These are phyloP conservation scores for Darksidea phi DNA, from an alignment of 495 filamentous ascomycete species.

Conservation along the genomic window DNA sequence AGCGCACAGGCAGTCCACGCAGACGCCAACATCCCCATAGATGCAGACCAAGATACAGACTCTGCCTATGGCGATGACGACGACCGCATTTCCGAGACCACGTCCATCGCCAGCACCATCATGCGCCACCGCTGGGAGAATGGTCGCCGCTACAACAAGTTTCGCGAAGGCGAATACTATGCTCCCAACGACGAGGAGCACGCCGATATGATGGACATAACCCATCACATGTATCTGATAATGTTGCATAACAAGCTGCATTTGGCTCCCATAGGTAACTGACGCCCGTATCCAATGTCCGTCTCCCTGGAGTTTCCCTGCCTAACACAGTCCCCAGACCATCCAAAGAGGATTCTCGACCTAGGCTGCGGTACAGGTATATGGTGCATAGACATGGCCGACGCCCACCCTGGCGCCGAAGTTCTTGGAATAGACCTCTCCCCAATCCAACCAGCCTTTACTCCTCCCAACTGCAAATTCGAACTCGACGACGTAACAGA, in stretches of 20 bases:
- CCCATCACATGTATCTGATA: conserved; percentile 25
- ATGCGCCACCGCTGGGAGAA: conserved; percentile 16
- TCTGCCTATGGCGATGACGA: conserved; percentile 7
- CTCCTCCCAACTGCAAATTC: conserved; percentile 54
- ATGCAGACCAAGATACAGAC: conserved; percentile 6
- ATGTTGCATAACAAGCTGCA: conserved; percentile 27
- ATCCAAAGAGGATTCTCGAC: conserved; percentile 27
- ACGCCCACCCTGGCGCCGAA: conserved; percentile 19
- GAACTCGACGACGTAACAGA: conserved; percentile 56
- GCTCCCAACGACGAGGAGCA: conserved; percentile 28
- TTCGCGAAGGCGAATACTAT: conserved; percentile 19
- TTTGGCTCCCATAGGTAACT: conserved; percentile 19
- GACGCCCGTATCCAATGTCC: too few species aligned
- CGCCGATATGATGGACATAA: conserved; percentile 26
- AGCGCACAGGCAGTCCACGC: too few species aligned
- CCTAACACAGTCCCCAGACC: not conserved
- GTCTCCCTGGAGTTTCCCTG: too few species aligned
- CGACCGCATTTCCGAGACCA: conserved; percentile 13
- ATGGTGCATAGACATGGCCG: conserved; percentile 16
- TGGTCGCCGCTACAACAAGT: conserved; percentile 28
- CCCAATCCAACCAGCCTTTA: conserved; percentile 42
- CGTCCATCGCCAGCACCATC: conserved; percentile 16
- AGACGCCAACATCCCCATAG: not conserved
- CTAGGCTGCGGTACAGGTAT: conserved; percentile 30
- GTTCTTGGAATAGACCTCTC: conserved; percentile 40